Evolutionary conservation across 2,329 filamentous ascomycete species (phyloP), one percentile per base, ranked within the genome.

Genomic region (Trichoderma atrobrunneum): DNA sequence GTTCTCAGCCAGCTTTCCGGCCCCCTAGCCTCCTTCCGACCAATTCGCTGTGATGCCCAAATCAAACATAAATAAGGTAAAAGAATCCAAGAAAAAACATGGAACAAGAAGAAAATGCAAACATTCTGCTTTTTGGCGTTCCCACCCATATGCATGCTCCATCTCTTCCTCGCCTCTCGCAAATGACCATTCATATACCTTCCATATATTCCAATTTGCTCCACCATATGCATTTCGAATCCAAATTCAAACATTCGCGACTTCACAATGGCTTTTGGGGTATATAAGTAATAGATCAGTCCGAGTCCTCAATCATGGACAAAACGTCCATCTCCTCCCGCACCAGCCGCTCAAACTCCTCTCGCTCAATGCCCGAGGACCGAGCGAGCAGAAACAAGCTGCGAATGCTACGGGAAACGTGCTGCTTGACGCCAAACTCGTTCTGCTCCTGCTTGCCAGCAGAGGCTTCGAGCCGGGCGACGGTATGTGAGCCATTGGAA

Each of bases 371-470:
- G 0, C 93, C 93, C 26, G 89, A 89, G 1, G 90, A 87, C 56
- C 87, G 88, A 28, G 92, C 90, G 74, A 96, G 82, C 75, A 92
- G 82, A 80, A 90, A 95, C 75, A 96, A 81, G 80, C 91, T 94
- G 84, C 93, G 92, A 71, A 96, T 88, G 78, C 90, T 92, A 10
- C 91, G 90, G 43, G 90, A 91, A 59, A 96, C 90, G 81, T 95
- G 93, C 81, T 94, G 91, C 80, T 92, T 92, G 70, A 96, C 89
- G 16, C 90, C 92, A 70, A 92, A 88, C 81, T 94, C 92, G 70
- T 85, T 89, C 76, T 90, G 88, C 72, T 90, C 88, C 75, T 87
- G 87, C 74, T 84, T 85, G 51, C 84, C 85, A 2, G 87, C 88
- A 18, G 83, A 84, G 63, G 86, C 85, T 75, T 91, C 88, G 32